phyloP scores from a whole-genome alignment of 306 rosid genomes.

The cucumber (Cucumis sativus) region Cucumber_9930_V3 NC_026661.2:18181501-18182000 shows the following conservation, averaged over 20 bases:
- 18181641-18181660: not conserved
- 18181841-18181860: constrained; percentile 7
- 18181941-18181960: constrained; percentile 28
- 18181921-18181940: constrained; percentile 30
- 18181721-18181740: not conserved
- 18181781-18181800: constrained; percentile 11
- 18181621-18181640: not conserved
- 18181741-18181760: not conserved
- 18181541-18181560: no score
- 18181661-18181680: no score
- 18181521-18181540: no score
- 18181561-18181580: no score
- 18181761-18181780: not conserved
- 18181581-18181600: no score
- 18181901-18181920: constrained; percentile 23
- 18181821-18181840: constrained; percentile 18
- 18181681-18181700: not conserved
- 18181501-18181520: no score
- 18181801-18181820: constrained; percentile 20
- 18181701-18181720: not conserved
- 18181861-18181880: not conserved
- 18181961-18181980: constrained; percentile 30
- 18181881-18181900: constrained; percentile 13
- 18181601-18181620: no score
- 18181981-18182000: constrained; percentile 17